Evolutionary conservation across 2,329 filamentous ascomycete species (phyloP).

Genomic region (Aureobasidium mangrovei): DNA sequence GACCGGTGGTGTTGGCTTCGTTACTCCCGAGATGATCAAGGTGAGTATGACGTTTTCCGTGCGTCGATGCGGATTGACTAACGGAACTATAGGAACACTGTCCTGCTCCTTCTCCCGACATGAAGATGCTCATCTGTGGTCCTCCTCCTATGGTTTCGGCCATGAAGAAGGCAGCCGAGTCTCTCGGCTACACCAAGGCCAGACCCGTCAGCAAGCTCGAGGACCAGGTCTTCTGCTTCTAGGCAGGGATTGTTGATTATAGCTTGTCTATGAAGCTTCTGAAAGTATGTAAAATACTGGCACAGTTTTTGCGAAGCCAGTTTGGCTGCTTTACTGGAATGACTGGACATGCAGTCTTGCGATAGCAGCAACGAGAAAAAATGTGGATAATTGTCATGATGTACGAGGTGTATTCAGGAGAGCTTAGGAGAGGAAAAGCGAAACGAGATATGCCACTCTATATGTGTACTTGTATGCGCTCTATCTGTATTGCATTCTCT

Average conservation of each 20-base stretch:
- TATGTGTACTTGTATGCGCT: not conserved
- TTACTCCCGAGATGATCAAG: constrained; percentile 92
- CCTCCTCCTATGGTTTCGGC: constrained; percentile 94
- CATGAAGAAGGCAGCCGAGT: constrained; percentile 91
- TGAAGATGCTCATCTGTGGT: constrained; percentile 91
- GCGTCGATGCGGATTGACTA: not conserved
- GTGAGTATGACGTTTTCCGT: constrained; percentile 27
- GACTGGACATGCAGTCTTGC: too few relatives aligned
- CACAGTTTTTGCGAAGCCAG: too few relatives aligned
- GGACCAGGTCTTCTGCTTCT: constrained; percentile 97
- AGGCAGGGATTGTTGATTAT: constrained; percentile 13
- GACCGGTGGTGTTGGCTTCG: constrained; percentile 88
- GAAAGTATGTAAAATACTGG: too few relatives aligned
- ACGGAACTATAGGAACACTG: constrained; percentile 54
- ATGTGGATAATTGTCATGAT: constrained; percentile 6
- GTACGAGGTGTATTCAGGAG: constrained; percentile 2
- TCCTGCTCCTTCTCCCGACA: constrained; percentile 71
- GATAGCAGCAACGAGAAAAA: not conserved
- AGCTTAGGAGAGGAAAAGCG: not conserved
- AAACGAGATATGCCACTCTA: not conserved
- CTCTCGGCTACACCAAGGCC: constrained; percentile 84
- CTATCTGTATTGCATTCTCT: constrained; percentile 41
- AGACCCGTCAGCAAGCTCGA: constrained; percentile 93
- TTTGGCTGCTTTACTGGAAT: too few relatives aligned
- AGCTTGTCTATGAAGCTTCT: not conserved